These are phyloP conservation scores for Podospora conica DNA, from an alignment of 495 filamentous ascomycete species.

Conservation along the genomic window DNA sequence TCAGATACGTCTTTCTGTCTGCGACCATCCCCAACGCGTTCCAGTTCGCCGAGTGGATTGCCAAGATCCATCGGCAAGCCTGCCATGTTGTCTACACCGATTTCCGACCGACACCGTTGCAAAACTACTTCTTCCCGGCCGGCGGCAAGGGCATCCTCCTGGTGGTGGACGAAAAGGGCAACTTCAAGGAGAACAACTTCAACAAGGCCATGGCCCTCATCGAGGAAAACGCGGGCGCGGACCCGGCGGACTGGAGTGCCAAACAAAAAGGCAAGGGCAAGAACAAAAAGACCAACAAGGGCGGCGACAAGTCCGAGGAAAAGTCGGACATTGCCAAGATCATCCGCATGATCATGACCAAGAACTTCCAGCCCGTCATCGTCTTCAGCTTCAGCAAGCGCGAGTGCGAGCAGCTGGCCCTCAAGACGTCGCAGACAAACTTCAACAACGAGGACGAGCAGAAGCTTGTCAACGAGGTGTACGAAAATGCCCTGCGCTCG, in stretches of 20 bases:
- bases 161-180: constrained; percentile 91
- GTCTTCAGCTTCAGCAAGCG: constrained; percentile 99
- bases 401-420: constrained; percentile 80
- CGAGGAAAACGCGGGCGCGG: constrained; percentile 80
- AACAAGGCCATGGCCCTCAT: constrained; percentile 87
- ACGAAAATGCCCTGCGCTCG: constrained; percentile 80
- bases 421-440: constrained; percentile 76
- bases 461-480: constrained; percentile 89
- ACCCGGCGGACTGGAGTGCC: constrained; percentile 68
- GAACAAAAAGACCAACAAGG: constrained; percentile 85
- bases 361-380: constrained; percentile 93
- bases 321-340: constrained; percentile 91
- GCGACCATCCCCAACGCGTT: constrained; percentile 99
- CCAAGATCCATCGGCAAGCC: constrained; percentile 91
- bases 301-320: constrained; percentile 57
- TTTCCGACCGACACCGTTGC: constrained; percentile 90
- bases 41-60: constrained; percentile 99
- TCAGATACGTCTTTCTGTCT: constrained; percentile 95
- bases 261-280: constrained; percentile 81
- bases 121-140: constrained; percentile 95
- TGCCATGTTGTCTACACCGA: constrained; percentile 99
- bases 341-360: constrained; percentile 95
- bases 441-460: constrained; percentile 98
- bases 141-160: constrained; percentile 91
- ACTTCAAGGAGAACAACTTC: constrained; percentile 95